Evolutionary conservation across 257 asterid species (phyloP).

Genomic region (Pogostemon cablin): DNA sequence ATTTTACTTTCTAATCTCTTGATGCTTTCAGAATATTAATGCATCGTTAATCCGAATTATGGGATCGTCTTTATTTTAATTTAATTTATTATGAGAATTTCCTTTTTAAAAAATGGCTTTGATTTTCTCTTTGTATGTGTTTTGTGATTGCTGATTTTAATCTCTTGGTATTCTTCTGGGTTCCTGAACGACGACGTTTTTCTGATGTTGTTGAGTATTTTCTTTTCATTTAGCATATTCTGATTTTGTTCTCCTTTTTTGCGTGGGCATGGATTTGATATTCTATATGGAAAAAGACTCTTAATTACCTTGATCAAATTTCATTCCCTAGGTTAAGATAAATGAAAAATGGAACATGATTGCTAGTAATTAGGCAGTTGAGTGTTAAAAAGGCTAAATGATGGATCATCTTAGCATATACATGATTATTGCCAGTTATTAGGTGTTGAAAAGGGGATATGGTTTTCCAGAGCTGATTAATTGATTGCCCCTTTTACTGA

Average conservation of each 20-base stretch:
- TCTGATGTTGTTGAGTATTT: neutral
- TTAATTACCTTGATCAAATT: conserved; percentile 14
- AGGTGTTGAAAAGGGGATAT: neutral
- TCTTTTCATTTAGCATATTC: neutral
- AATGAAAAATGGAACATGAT: neutral
- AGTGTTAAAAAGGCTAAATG: neutral
- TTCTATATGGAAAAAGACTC: neutral
- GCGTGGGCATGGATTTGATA: conserved; percentile 3
- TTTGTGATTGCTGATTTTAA: neutral
- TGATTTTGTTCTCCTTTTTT: neutral
- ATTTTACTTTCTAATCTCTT: neutral
- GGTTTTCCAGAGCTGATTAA: neutral
- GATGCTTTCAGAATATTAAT: neutral
- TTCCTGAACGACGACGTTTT: conserved; percentile 1
- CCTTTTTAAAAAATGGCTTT: too few species aligned
- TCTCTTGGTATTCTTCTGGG: conserved; percentile 13
- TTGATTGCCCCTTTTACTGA: conserved; percentile 11
- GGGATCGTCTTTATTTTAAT: neutral
- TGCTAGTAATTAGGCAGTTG: neutral
- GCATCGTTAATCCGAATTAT: neutral
- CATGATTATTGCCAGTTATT: neutral
- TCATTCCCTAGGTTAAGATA: neutral
- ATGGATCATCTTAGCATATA: neutral
- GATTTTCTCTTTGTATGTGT: neutral
- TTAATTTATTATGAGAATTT: neutral